Evolutionary conservation across 176 grass and related monocot genomes (phyloP), one percentile per base, ranked within the genome.

Genomic region (Paspalum vaginatum): DNA sequence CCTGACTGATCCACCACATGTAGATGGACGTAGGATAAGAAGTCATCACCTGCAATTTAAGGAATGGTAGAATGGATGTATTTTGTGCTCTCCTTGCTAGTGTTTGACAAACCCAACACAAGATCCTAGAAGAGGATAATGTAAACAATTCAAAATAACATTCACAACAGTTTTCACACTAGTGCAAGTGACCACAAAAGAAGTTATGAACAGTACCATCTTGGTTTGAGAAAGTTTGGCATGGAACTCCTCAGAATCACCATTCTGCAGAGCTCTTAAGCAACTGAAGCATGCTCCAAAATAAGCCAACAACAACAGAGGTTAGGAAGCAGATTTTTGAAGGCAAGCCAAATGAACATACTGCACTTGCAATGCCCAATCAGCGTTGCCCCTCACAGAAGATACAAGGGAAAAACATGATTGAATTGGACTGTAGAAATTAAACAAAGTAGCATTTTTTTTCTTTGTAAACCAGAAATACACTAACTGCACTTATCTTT

Each of bases 1-100:
- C 63, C 61, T 17, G 32, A 84, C 12, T 26, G 18, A 81, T 52
- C 59, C 75, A 64, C 85, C 57, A 85, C 68, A 87, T 38, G 65
- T 44, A 72, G 14, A 42, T 61, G 15, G 65, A 13, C 26, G 56
- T 72, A 81, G 68, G 21, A 59, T 85, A 68, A 80, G 22, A 78
- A 77, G 22, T 43, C 47, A 73, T 56, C 84, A 94, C 94, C 85
- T 97, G 94, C 81, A 97, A 79, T 83, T 91, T 91, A 45, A 93
- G 69, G 79, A 97, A 97, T 87, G 61, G 87, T 84, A 69, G 91
- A 92, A 84, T 97, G 91, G 50, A 97, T 97, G 80, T 87, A 90
- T 88, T 90, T 91, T 21, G 89, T 97, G 87, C 91, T 90, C 77
- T 97, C 94, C 84, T 91, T 94, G 85, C 94, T 97, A 86, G 94